These are phyloP conservation scores for Puccinia novopanici DNA, from an alignment of 1,284 basidiomycete species.

Conservation along the genomic window DNA sequence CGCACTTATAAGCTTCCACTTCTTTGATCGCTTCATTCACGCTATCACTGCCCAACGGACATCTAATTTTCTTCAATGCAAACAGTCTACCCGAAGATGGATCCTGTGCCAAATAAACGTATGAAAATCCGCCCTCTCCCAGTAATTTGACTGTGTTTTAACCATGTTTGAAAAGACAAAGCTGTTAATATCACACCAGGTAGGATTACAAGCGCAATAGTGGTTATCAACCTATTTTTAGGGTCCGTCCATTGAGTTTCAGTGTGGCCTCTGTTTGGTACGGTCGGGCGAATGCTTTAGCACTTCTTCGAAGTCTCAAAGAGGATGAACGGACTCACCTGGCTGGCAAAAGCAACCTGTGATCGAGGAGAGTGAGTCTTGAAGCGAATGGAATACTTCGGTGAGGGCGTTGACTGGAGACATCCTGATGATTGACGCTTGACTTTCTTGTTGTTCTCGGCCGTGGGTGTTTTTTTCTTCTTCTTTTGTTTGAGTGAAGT, in stretches of 20 bases:
- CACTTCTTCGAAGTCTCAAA: not conserved
- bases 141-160: slow-evolving; percentile 50
- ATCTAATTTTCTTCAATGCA: slow-evolving; percentile 59
- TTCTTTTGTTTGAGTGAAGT: not conserved
- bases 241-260: slow-evolving; percentile 41
- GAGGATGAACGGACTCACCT: not conserved
- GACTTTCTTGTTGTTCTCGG: not conserved
- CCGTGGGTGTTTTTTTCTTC: not conserved
- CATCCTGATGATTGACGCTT: not conserved
- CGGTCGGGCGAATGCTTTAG: not conserved
- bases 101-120: slow-evolving; percentile 58
- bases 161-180: not conserved
- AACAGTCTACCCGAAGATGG: slow-evolving; percentile 56
- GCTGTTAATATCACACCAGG: slow-evolving; percentile 3
- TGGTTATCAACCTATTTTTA: slow-evolving; percentile 29
- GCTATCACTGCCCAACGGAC: slow-evolving; percentile 57
- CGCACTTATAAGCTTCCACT: slow-evolving; percentile 57
- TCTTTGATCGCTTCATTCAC: slow-evolving; percentile 58
- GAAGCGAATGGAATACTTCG: slow-evolving; percentile 19
- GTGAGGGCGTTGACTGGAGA: slow-evolving; percentile 4
- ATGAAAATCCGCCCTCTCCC: slow-evolving; percentile 56
- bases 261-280: slow-evolving; percentile 26
- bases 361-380: slow-evolving; percentile 45
- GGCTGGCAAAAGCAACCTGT: slow-evolving; percentile 47
- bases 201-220: not conserved